These are phyloP conservation scores for Saposhnikovia divaricata DNA, from an alignment of 129 eudicot species.

Conservation along the genomic window DNA sequence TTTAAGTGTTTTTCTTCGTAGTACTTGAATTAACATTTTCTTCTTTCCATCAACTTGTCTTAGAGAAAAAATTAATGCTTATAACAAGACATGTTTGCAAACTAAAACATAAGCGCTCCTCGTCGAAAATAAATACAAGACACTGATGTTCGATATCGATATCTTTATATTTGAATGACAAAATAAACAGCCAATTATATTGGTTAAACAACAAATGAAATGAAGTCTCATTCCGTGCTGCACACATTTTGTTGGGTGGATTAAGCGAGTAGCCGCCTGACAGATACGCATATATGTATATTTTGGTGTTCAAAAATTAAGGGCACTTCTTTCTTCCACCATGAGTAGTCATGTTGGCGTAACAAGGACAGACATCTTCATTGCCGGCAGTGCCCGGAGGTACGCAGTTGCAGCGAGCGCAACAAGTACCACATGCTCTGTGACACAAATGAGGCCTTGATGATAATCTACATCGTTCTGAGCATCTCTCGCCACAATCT, in stretches of 20 bases:
- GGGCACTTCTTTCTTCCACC: background rate
- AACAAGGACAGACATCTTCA: background rate
- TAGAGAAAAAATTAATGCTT: too few relatives aligned
- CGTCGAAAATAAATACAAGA: too few relatives aligned
- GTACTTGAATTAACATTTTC: too few relatives aligned
- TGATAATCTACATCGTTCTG: background rate
- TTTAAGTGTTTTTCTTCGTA: too few relatives aligned
- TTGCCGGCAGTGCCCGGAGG: background rate
- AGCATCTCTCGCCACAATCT: background rate
- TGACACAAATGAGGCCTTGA: background rate
- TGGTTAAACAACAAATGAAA: background rate
- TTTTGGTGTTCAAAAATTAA: background rate
- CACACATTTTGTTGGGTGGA: background rate
- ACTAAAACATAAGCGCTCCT: too few relatives aligned
- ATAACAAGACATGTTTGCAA: too few relatives aligned
- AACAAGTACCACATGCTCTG: background rate
- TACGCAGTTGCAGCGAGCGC: slow-evolving; percentile 3
- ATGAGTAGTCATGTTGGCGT: background rate
- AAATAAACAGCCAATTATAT: background rate
- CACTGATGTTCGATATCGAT: too few relatives aligned
- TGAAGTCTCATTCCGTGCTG: background rate
- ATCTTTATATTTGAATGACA: background rate
- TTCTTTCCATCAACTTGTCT: too few relatives aligned
- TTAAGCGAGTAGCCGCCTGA: background rate
- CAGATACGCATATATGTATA: too few relatives aligned